phyloP scores from a whole-genome alignment of 306 rosid genomes.

The Ceratonia siliqua region DNA sequence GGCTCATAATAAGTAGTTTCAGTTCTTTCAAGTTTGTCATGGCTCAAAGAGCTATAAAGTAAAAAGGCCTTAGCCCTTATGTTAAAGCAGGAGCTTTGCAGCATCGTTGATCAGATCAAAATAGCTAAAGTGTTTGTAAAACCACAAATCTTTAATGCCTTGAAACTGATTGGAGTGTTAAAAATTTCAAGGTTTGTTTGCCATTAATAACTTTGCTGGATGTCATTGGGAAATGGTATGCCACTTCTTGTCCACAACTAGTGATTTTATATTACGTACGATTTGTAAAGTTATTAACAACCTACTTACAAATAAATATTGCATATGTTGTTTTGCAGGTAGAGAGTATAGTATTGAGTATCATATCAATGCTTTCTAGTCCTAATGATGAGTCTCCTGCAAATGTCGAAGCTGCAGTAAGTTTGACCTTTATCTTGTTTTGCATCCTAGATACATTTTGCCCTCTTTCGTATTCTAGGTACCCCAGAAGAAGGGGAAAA shows the following conservation, averaged over 20 bases:
- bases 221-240: slow-evolving; percentile 14
- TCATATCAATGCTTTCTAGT: slow-evolving; percentile 96
- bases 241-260: slow-evolving; percentile 9
- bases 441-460: slow-evolving; percentile 2
- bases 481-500: background rate
- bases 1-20: background rate
- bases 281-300: slow-evolving; percentile 24
- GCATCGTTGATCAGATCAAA: background rate
- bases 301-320: background rate
- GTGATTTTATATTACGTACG: slow-evolving; percentile 9
- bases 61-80: background rate
- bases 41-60: background rate
- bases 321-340: slow-evolving; percentile 63
- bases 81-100: slow-evolving; percentile 15
- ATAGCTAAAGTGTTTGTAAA: slow-evolving; percentile 10
- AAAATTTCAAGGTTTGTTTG: background rate
- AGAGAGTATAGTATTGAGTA: slow-evolving; percentile 98
- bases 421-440: slow-evolving; percentile 36
- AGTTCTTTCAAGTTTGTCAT: slow-evolving; percentile 11
- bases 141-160: background rate
- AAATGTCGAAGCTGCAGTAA: slow-evolving; percentile 98
- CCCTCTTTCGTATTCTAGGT: background rate
- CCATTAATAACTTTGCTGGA: slow-evolving; percentile 19
- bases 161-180: slow-evolving; percentile 1
- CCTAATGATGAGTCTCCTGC: slow-evolving; percentile 99